Evolutionary conservation across 2,329 filamentous ascomycete genomes (phyloP), one percentile per base, ranked within the genome.

Genomic region (Pestalotiopsis sp.): DNA sequence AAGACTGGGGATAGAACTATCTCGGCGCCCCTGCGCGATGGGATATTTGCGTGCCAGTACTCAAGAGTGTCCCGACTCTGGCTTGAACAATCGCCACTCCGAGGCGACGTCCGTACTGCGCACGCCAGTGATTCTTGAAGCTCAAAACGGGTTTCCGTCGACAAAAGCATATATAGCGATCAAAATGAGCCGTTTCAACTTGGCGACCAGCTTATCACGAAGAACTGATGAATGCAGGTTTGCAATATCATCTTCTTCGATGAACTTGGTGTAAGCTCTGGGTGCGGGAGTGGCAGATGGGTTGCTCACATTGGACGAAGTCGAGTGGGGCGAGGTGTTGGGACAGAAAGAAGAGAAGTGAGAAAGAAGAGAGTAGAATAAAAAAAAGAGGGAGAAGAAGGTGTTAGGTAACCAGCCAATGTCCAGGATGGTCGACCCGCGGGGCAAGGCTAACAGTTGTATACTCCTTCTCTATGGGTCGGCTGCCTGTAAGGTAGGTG

Each of bases 381-480:
- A 20, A 39, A 41, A 23, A 31, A n/a, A 41, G n/a, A 14, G 27
- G 27, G 60, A 62, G 27, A 39, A 41, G 36, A 39, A 39, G 36
- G 27, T 14, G 20, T 25, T 62, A 62, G 27, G 60, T 39, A 39
- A 27, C 17, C 25, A 62, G 6, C n/a, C 38, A 41, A 31, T 4
- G 23, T 4, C 27, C 27, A 38, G 17, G 59, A 45, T n/a, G n/a
- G 45, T n/a, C 14, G 27, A 39, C 60, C 57, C 60, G 60, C 60
- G 63, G 63, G 63, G 63, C 63, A 57, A 65, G 41, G 45, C 45
- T 65, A 38, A 52, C 20, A 52, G 17, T 7, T 49, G 41, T 52
- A 52, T 52, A 52, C 45, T 52, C 45, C 45, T n/a, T 17, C 45
- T 52, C 20, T 14, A 25, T 12, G 45, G 27, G 31, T 64, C 36